Conservation (phyloP, 768 basidiomycete genomes). For the Candolleomyces aberdarensis region DNA sequence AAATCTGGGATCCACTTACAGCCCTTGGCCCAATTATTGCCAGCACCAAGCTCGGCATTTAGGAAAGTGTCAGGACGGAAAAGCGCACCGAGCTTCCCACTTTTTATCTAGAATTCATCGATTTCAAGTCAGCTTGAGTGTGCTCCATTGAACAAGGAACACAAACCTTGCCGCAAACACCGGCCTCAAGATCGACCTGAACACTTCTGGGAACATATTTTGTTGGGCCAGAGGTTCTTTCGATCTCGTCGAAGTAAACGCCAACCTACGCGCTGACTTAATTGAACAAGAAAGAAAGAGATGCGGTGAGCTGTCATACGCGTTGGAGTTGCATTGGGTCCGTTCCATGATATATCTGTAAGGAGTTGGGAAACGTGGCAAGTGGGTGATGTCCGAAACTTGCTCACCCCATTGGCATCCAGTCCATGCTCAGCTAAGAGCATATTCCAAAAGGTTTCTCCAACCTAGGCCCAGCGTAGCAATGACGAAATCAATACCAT, state of each 20-base stretch:
- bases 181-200: constrained; percentile 86
- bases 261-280: constrained; percentile 48
- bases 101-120: constrained; percentile 46
- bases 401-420: constrained; percentile 62
- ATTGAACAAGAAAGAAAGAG: background rate
- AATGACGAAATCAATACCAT: constrained; percentile 7
- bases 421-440: constrained; percentile 86
- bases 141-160: background rate
- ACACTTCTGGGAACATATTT: constrained; percentile 91
- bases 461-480: constrained; percentile 40
- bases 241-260: constrained; percentile 80
- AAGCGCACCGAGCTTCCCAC: constrained; percentile 66
- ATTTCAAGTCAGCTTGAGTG: background rate
- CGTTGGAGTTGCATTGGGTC: constrained; percentile 74
- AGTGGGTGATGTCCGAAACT: background rate
- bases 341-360: constrained; percentile 64
- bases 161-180: constrained; percentile 76
- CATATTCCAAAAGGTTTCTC: constrained; percentile 87
- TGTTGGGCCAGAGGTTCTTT: constrained; percentile 36
- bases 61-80: constrained; percentile 90
- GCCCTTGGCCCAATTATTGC: constrained; percentile 97
- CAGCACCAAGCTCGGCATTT: constrained; percentile 59
- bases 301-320: constrained; percentile 3
- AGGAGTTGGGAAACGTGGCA: constrained; percentile 1
- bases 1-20: constrained; percentile 45